Conservation (phyloP, 257 asterid species). For the Ballota nigra region DNA sequence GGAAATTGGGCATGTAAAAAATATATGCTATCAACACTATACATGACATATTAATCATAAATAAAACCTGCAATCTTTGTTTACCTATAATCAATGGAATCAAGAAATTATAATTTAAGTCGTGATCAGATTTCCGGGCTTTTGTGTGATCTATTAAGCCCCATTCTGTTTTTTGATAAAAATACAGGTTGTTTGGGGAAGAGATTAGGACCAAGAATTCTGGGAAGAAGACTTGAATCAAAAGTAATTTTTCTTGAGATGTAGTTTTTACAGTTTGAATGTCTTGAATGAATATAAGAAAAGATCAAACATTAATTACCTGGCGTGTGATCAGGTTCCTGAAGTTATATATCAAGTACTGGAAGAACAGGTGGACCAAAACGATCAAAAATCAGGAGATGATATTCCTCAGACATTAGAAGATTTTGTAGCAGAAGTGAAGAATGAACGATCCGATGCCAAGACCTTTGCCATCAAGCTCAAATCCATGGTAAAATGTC, state of each 20-base stretch:
- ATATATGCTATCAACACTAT: neutral
- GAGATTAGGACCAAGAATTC: slow-evolving; percentile 60
- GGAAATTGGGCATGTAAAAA: neutral
- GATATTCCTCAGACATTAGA: slow-evolving; percentile 60
- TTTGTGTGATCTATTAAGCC: slow-evolving; percentile 7
- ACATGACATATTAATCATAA: neutral
- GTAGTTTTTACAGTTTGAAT: slow-evolving; percentile 5
- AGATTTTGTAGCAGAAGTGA: slow-evolving; percentile 63
- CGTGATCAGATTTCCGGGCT: neutral
- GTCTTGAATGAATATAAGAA: neutral
- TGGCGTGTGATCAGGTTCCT: slow-evolving; percentile 63
- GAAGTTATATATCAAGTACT: slow-evolving; percentile 81
- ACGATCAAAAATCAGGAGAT: slow-evolving; percentile 29
- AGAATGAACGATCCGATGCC: slow-evolving; percentile 56
- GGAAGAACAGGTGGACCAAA: slow-evolving; percentile 51
- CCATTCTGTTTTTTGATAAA: slow-evolving; percentile 15
- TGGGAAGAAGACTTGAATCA: slow-evolving; percentile 56
- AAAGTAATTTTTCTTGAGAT: slow-evolving; percentile 41
- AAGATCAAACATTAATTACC: neutral
- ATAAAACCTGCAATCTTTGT: neutral
- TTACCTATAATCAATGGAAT: neutral
- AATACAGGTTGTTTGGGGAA: slow-evolving; percentile 72
- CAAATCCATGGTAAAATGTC: slow-evolving; percentile 60
- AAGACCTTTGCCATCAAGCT: slow-evolving; percentile 76
- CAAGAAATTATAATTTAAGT: neutral